Conservation (phyloP, 1,284 basidiomycete species). For the Melampsora americana region DNA sequence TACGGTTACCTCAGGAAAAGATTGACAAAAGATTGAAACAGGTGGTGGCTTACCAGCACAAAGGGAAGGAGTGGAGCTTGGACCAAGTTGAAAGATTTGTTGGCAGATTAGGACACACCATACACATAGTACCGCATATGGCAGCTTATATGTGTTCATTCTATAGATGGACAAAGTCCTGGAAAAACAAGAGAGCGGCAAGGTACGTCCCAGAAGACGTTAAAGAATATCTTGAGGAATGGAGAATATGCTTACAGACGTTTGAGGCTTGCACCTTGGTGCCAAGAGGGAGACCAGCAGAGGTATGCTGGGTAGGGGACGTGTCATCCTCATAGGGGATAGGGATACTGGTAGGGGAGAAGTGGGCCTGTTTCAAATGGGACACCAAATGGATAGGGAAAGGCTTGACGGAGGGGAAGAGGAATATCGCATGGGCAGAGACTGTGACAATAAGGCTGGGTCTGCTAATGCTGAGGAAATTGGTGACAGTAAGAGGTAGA, state of each 20-base stretch:
- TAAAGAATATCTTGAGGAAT: no score
- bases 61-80: background rate
- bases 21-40: background rate
- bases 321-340: background rate
- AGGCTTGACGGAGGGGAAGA: background rate
- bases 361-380: background rate
- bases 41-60: background rate
- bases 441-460: background rate
- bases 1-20: background rate
- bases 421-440: background rate
- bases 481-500: background rate
- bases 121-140: background rate
- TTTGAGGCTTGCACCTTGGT: no score
- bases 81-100: slow-evolving; percentile 1
- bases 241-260: no score
- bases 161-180: background rate
- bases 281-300: background rate
- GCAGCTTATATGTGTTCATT: background rate
- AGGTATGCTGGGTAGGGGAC: background rate
- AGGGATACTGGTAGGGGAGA: background rate
- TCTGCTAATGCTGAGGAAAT: background rate
- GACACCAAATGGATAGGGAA: background rate
- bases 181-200: no score
- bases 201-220: no score
- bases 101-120: background rate